Base-by-base conservation (phyloP, 768 basidiomycete species). In the Boletus vermiculosoides region DNA sequence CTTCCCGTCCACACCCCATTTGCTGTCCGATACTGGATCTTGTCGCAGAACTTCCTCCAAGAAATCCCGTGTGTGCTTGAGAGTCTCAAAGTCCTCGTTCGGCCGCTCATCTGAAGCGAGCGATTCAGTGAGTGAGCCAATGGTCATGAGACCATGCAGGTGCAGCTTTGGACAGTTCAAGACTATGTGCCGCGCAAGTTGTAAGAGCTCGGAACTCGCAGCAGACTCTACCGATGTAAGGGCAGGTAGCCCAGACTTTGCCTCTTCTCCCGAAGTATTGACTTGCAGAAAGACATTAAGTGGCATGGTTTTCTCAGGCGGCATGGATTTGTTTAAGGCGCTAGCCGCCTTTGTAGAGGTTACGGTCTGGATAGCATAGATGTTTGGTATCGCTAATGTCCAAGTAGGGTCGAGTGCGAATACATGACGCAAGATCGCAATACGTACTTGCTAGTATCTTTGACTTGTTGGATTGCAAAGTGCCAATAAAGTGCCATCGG, bases 401-500 rank as follows among this genome's bases (percentile, higher is more conserved):
- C 46, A 40, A 48, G 53, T 50, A 34, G 50, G 22, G 45, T 60
- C 52, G 49, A 41, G 48, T 45, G 34, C 23, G 52, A n/a, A 56
- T 45, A 48, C 45, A 40, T 28, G 37, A 46, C n/a, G 25, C 37
- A 45, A 49, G 28, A 44, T 50, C 33, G 51, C 5, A 12, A 25
- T 65, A 66, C 78, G 52, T 54, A 94, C 95, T 76, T 33, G 94
- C 92, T 16, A 96, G 81, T n/a, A 77, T 76, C 74, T 95, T 98
- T 31, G 88, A 85, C 72, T 98, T 98, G 74, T 98, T 98, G 13
- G 90, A 91, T 69, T 98, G 94, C 20, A 98, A 74, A 3, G 88
- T 84, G 8, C 96, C 96, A 62, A 98, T 96, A 70, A 96, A 98
- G 74, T 98, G 96, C 96, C 96, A 98, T 59, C 87, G 81, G 63